A percentile compares a stretch with the other conserved stretches of the same genome.
Conservation (phyloP, 1,139 yeast genomes). For the Blastobotrys persicus region DNA sequence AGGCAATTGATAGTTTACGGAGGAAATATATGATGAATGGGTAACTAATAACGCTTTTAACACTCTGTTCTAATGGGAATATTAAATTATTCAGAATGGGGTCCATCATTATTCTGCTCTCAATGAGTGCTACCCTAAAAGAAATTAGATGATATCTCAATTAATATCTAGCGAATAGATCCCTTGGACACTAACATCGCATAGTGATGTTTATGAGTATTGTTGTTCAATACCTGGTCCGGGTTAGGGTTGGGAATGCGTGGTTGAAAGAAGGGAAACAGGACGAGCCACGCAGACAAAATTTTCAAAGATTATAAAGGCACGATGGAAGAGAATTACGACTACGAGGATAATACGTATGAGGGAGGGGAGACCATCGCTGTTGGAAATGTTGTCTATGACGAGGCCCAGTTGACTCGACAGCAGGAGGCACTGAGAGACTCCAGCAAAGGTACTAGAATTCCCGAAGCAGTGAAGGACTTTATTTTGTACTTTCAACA, state of each 20-base stretch:
- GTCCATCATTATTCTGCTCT: too few relatives aligned
- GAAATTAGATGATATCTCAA: too few relatives aligned
- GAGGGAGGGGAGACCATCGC: slow-evolving; percentile 31
- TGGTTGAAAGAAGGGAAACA: not conserved
- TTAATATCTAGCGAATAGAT: too few relatives aligned
- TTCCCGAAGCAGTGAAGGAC: slow-evolving; percentile 47
- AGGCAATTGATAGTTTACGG: too few relatives aligned
- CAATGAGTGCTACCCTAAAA: too few relatives aligned
- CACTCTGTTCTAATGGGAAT: too few relatives aligned
- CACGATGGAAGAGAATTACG: slow-evolving; percentile 29
- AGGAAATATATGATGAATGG: too few relatives aligned
- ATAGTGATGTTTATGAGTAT: not conserved
- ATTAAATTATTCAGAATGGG: too few relatives aligned
- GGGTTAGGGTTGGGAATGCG: not conserved
- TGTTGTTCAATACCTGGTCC: too few relatives aligned
- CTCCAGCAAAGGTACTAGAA: slow-evolving; percentile 28
- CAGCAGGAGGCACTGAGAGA: slow-evolving; percentile 36
- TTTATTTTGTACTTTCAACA: slow-evolving; percentile 46
- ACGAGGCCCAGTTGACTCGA: slow-evolving; percentile 30
- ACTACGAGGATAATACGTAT: slow-evolving; percentile 25
- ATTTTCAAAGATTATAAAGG: slow-evolving; percentile 11
- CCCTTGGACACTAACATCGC: too few relatives aligned
- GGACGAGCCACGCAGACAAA: not conserved
- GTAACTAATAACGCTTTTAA: too few relatives aligned
- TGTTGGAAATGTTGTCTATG: slow-evolving; percentile 33